Percentiles rank a stretch among this genome's conserved stretches.
Conservation (phyloP, 2,329 filamentous ascomycete genomes). For the Penicillium sp. region DNA sequence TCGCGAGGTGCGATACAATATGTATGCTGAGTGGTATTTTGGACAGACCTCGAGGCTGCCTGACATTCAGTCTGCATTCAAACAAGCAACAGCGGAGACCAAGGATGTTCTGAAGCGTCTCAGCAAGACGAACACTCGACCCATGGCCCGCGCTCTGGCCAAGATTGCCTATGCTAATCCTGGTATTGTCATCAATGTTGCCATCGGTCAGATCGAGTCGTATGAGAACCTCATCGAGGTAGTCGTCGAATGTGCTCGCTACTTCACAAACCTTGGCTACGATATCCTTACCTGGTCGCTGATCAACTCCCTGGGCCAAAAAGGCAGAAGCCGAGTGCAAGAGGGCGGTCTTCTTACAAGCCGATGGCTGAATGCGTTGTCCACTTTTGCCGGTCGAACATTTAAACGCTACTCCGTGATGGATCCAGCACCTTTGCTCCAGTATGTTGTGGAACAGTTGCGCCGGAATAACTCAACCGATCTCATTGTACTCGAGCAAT, state of each 20-base stretch:
- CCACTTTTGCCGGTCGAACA: conserved; percentile 83
- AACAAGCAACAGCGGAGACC: conserved; percentile 69
- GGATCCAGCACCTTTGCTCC: conserved; percentile 75
- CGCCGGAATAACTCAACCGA: conserved; percentile 79
- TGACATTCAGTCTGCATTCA: conserved; percentile 72
- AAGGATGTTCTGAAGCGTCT: conserved; percentile 82
- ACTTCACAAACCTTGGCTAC: conserved; percentile 87
- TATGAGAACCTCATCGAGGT: conserved; percentile 94
- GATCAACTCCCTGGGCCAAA: conserved; percentile 62
- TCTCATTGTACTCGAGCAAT: conserved; percentile 81
- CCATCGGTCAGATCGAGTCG: conserved; percentile 82
- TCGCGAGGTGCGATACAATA: conserved; percentile 68
- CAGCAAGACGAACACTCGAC: conserved; percentile 75
- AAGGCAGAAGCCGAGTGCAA: conserved; percentile 54
- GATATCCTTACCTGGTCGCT: conserved; percentile 92
- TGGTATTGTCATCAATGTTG: conserved; percentile 82
- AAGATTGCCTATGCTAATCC: conserved; percentile 91
- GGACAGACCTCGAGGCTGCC: conserved; percentile 70
- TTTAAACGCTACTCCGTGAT: conserved; percentile 81
- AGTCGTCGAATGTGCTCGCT: conserved; percentile 88
- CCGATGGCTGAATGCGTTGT: conserved; percentile 83
- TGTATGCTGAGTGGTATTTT: conserved; percentile 91
- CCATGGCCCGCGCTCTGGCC: conserved; percentile 80
- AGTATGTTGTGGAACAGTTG: conserved; percentile 83
- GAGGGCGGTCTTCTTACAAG: conserved; percentile 71